Evolutionary conservation across 1,284 basidiomycete species (phyloP).

Genomic region (Cerrena zonata): DNA sequence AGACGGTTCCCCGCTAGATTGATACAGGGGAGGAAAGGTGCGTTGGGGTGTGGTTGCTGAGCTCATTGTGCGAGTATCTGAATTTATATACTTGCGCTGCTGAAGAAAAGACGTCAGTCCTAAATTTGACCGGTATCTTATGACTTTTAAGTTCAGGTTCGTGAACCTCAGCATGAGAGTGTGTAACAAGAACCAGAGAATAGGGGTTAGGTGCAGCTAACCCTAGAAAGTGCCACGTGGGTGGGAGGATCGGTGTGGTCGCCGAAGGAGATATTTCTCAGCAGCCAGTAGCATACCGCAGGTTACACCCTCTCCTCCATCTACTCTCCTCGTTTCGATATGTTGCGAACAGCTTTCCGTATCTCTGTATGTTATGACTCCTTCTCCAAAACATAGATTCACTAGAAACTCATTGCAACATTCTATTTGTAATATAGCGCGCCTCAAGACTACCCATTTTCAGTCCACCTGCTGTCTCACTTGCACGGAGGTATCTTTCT

Average conservation of each 20-base stretch:
- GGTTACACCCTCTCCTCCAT: background rate
- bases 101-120: no score
- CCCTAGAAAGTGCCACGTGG: background rate
- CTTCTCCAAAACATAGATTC: no score
- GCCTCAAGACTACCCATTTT: background rate
- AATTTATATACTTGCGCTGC: no score
- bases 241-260: background rate
- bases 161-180: no score
- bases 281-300: background rate
- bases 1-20: slow-evolving; percentile 48
- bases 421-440: no score
- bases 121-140: no score
- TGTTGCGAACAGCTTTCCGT: slow-evolving; percentile 16
- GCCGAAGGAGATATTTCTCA: background rate
- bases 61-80: background rate
- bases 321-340: slow-evolving; percentile 6
- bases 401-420: no score
- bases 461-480: slow-evolving; percentile 8
- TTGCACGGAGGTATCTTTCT: slow-evolving; percentile 38
- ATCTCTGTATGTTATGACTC: slow-evolving; percentile 13
- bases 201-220: background rate
- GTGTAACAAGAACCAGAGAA: background rate
- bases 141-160: no score
- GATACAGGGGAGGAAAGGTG: slow-evolving; percentile 50
- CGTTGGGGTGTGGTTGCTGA: slow-evolving; percentile 16